Base-by-base conservation (phyloP, 169 alveolate species). In the Eimeria tenella region DNA sequence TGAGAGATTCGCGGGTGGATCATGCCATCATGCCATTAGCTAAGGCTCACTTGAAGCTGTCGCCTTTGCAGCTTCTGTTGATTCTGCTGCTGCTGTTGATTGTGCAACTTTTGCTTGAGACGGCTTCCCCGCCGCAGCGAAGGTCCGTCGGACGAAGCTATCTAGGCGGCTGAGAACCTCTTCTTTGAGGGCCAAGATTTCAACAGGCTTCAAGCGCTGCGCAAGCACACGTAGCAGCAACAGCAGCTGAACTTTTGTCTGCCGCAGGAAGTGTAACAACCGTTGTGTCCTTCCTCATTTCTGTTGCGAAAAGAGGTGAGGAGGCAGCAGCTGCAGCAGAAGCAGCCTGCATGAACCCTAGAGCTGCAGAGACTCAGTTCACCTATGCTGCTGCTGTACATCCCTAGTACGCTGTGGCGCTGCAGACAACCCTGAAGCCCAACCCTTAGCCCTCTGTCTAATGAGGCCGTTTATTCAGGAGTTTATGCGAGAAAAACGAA, bases 121-220 rank as follows among this genome's bases (percentile, higher is more conserved):
- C 3, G 88, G 88, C 11, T 63, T 49, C 11, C 53, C 88, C 31
- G 88, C 88, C 53, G 88, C 88, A 79, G 70, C 49, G 11, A 79
- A 71, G 21, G 70, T 56, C 25, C 21, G 70, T 52, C 70, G 15
- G 55, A 79, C 88, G 71, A 79, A 53, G 73, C 31, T 74, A 4
- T 62, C 91, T 9, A 90, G 90, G 70, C 83, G 73, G 53, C 21
- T 63, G 70, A 75, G 75, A 3, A 75, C 89, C 17, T 82, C 88
- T 63, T 68, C 82, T 31, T 90, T 90, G 82, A 90, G 94, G 25
- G 63, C 89, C 31, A 90, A 53, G 50, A 90, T 73, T 81, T 90
- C 94, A 10, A 55, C 75, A 53, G 94, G 94, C 31, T 75, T 90
- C 65, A 81, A 65, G 65, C 94, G 94, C 94, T 90, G 94, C 25